Base-by-base conservation (phyloP, 139 green algal genomes). In the Chlorella vulgaris region DNA sequence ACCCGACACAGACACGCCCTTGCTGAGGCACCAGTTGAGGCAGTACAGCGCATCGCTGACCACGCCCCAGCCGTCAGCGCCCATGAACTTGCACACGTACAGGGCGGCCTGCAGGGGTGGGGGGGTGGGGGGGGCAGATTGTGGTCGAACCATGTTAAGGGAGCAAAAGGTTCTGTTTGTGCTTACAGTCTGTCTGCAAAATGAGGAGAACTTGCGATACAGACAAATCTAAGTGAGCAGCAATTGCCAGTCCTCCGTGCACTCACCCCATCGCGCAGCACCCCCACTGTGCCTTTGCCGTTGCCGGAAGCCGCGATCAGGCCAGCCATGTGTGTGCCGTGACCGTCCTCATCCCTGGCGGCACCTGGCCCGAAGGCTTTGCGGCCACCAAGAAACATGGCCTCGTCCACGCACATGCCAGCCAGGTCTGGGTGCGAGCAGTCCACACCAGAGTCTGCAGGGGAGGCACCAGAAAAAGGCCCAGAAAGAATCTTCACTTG, bases 371-470 rank as follows among this genome's bases (percentile, higher is more conserved):
- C 18, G 5, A 31, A 28, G 18, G 55, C 55, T 31, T 15, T 15
- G 22, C 5, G 55, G 35, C 53, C 28, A 13, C 35, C 51, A 8
- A 21, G 15, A 13, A 55, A 8, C 13, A 69, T 68, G 35, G 53
- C 13, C 36, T 35, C 24, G 53, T 36, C 35, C 7, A 39, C 35
- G 19, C 65, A 77, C 47, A 35, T 19, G 73, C 28, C 35, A 0
- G 4, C 3, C 35, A 69, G 35, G 26, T 79, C 73, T 0, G 53
- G 53, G 38, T 79, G 73, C 0, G 3, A 7, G 51, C n/a, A 33
- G 53, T 79, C 73, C 7, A 79, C 53, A 5, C 73, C 73, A 26
- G 73, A 79, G 15, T 79, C 73, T 76, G 15, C 42, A 63, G 66
- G 7, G 33, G 39, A 15, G 47, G 47, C 15, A 24, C 15, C 13